These are phyloP conservation scores for Dothiorella sarmentorum DNA, from an alignment of 2,329 filamentous ascomycete genomes.

Conservation along the genomic window DNA sequence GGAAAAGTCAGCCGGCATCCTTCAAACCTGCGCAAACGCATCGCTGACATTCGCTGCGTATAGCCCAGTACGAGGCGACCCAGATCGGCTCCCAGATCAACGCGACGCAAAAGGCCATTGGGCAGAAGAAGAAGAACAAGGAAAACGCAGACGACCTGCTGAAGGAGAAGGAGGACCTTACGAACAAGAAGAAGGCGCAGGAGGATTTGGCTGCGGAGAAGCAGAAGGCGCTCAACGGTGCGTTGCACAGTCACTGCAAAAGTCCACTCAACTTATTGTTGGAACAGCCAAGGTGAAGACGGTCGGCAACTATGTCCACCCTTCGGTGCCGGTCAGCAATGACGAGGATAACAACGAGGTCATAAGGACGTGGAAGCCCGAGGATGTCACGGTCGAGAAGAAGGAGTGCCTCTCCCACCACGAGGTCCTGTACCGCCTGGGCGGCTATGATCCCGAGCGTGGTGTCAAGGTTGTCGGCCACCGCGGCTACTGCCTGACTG, in stretches of 20 bases:
- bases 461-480: constrained; percentile 91
- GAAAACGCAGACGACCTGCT: constrained; percentile 80
- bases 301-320: constrained; percentile 89
- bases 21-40: neutral
- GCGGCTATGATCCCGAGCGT: constrained; percentile 89
- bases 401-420: constrained; percentile 83
- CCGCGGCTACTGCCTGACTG: constrained; percentile 86
- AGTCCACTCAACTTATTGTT: neutral
- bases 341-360: constrained; percentile 86
- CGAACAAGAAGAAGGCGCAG: constrained; percentile 77
- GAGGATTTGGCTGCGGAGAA: constrained; percentile 73
- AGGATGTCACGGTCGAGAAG: constrained; percentile 70
- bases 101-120: constrained; percentile 83
- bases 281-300: constrained; percentile 64
- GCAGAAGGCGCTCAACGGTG: constrained; percentile 63
- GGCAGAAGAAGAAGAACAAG: constrained; percentile 89
- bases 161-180: constrained; percentile 70
- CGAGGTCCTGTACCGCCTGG: constrained; percentile 82
- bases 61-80: constrained; percentile 71
- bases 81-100: constrained; percentile 86
- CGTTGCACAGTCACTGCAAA: neutral
- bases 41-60: neutral
- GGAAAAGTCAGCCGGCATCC: constrained; percentile 56
- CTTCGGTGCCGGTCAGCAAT: constrained; percentile 76
- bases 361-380: constrained; percentile 75